phyloP scores from a whole-genome alignment of 1,284 basidiomycete species.

The Trametes hirsuta region DNA sequence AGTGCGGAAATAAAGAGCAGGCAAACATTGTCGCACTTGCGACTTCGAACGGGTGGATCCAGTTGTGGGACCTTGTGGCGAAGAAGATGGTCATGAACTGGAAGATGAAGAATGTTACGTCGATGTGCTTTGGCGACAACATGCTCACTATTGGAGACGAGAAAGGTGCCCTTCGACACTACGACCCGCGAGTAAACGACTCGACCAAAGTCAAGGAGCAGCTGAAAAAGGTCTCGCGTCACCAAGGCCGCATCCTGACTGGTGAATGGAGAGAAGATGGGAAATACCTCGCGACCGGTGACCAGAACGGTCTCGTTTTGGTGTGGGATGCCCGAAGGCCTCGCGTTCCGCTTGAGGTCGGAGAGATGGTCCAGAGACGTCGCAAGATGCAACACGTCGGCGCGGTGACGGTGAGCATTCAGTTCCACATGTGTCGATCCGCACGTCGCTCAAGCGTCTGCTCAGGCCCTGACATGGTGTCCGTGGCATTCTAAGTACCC shows the following conservation, averaged over 20 bases:
- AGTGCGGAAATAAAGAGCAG: conserved; percentile 43
- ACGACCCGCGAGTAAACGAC: conserved; percentile 50
- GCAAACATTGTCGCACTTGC: conserved; percentile 48
- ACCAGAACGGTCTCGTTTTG: conserved; percentile 52
- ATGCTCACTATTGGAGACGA: conserved; percentile 51
- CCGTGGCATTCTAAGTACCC: conserved; percentile 88
- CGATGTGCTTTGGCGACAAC: conserved; percentile 52
- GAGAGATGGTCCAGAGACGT: conserved; percentile 53
- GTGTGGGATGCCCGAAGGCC: conserved; percentile 55
- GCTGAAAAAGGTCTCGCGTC: conserved; percentile 50
- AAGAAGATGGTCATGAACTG: conserved; percentile 49
- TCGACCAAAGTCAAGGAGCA: conserved; percentile 56
- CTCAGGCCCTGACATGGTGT: conserved; percentile 87
- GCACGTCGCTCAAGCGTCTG: not conserved
- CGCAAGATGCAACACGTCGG: conserved; percentile 47
- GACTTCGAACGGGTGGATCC: conserved; percentile 50
- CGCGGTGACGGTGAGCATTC: conserved; percentile 30
- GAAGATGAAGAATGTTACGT: conserved; percentile 47
- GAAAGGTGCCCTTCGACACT: conserved; percentile 55
- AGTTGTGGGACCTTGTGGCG: conserved; percentile 53
- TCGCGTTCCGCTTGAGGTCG: conserved; percentile 51
- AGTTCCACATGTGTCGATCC: not conserved
- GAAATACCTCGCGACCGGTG: conserved; percentile 54
- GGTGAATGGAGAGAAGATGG: conserved; percentile 54
- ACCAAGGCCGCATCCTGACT: conserved; percentile 50